Percentiles rank a stretch among this genome's conserved stretches.
Conservation (phyloP, 1,284 basidiomycete species). For the Ustilago shanxiensis region DNA sequence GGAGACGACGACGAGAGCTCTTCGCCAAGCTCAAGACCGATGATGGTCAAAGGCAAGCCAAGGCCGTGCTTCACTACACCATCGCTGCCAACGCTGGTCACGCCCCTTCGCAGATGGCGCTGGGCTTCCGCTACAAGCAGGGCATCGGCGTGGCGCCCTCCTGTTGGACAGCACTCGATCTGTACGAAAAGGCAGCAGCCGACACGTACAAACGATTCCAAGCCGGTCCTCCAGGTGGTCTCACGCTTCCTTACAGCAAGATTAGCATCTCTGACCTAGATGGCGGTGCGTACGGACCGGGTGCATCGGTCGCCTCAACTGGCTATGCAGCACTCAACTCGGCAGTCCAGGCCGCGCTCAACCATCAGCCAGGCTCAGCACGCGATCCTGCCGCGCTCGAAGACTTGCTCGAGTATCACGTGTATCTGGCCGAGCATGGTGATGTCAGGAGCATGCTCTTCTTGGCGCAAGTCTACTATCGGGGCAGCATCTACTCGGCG, state of each 20-base stretch:
- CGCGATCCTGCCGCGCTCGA: constrained; percentile 72
- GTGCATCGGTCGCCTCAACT: constrained; percentile 86
- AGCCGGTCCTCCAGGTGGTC: constrained; percentile 89
- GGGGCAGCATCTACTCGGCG: constrained; percentile 63
- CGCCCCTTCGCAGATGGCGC: constrained; percentile 87
- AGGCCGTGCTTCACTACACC: constrained; percentile 90
- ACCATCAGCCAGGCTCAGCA: constrained; percentile 51
- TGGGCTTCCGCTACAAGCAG: constrained; percentile 94
- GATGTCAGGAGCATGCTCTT: constrained; percentile 47
- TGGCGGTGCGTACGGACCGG: constrained; percentile 91
- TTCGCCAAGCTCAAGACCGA: constrained; percentile 50
- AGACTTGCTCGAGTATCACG: constrained; percentile 81
- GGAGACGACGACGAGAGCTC: constrained; percentile 43
- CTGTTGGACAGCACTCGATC: constrained; percentile 72
- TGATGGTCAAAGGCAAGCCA: constrained; percentile 48
- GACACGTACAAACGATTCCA: constrained; percentile 78
- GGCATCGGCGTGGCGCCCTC: constrained; percentile 83
- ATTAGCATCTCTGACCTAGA: constrained; percentile 88
- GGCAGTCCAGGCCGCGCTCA: constrained; percentile 80
- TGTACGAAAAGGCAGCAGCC: constrained; percentile 60
- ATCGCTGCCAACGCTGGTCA: constrained; percentile 90
- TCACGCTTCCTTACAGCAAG: constrained; percentile 84
- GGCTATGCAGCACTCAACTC: constrained; percentile 76
- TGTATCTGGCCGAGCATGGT: constrained; percentile 60
- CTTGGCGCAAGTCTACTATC: constrained; percentile 64